phyloP scores from a whole-genome alignment of 495 filamentous ascomycete genomes.

The Podospora appendiculata region DNA sequence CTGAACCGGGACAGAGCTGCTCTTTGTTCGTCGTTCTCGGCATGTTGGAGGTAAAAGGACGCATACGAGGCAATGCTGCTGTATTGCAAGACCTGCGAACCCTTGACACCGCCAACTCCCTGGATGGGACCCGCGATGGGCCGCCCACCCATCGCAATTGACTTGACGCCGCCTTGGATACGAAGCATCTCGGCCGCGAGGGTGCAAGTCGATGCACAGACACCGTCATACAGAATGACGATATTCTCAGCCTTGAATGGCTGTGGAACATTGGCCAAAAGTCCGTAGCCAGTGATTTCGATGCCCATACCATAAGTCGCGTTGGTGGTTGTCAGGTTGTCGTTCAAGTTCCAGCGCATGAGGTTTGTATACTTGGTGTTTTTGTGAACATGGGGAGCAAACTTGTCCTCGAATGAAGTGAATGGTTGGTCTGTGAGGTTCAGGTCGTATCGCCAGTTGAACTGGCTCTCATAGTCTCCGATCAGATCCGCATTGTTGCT shows the following conservation, averaged over 20 bases:
- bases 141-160: constrained; percentile 50
- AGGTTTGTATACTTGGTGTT: constrained; percentile 27
- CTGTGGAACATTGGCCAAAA: constrained; percentile 30
- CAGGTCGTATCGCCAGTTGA: constrained; percentile 33
- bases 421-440: constrained; percentile 26
- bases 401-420: constrained; percentile 30
- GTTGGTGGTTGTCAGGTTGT: constrained; percentile 31
- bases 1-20: neutral
- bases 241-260: constrained; percentile 26
- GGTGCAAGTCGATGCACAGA: constrained; percentile 54
- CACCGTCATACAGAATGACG: constrained; percentile 38
- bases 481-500: constrained; percentile 13
- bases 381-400: constrained; percentile 19
- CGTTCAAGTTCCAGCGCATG: constrained; percentile 33
- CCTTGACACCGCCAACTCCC: constrained; percentile 53
- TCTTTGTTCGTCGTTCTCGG: constrained; percentile 1
- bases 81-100: constrained; percentile 21
- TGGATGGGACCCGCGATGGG: constrained; percentile 44
- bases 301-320: constrained; percentile 26
- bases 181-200: constrained; percentile 51
- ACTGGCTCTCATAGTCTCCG: constrained; percentile 19
- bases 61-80: constrained; percentile 2
- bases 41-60: neutral
- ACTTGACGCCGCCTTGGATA: constrained; percentile 44
- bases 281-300: constrained; percentile 37